Evolutionary conservation across 345 rosid species (phyloP).

Genomic region (Eucalyptus marginata): DNA sequence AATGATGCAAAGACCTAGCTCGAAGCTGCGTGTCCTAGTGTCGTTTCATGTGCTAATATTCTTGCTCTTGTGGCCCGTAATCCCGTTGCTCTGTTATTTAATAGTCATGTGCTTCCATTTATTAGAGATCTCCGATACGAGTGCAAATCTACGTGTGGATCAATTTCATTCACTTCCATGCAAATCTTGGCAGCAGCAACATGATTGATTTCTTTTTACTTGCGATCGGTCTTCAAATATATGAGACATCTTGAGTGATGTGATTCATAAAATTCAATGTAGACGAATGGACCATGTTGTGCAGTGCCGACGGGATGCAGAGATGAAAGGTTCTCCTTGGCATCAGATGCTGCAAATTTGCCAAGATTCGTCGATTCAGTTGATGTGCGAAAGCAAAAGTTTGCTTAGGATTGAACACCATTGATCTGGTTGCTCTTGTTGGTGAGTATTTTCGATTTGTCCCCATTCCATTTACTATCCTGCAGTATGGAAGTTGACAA

Average conservation of each 20-base stretch:
- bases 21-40: conserved; percentile 29
- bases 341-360: conserved; percentile 6
- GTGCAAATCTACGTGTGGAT: background rate
- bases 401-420: conserved; percentile 9
- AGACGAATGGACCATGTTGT: conserved; percentile 4
- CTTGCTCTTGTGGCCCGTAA: conserved; percentile 34
- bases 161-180: background rate
- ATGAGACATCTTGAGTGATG: background rate
- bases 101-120: background rate
- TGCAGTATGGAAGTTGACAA: background rate
- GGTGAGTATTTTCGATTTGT: conserved; percentile 1
- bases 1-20: conserved; percentile 39
- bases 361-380: conserved; percentile 5
- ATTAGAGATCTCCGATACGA: background rate
- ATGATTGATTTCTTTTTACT: background rate
- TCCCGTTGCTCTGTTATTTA: conserved; percentile 12
- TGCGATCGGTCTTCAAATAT: background rate
- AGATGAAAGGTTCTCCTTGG: conserved; percentile 17
- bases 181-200: background rate
- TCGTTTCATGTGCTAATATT: conserved; percentile 47
- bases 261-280: background rate
- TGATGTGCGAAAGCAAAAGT: conserved; percentile 6
- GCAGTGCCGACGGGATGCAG: conserved; percentile 22
- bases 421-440: conserved; percentile 25
- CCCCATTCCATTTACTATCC: background rate